Conservation (phyloP, 2,329 filamentous ascomycete genomes). For the Incumbomyces lentus region DNA sequence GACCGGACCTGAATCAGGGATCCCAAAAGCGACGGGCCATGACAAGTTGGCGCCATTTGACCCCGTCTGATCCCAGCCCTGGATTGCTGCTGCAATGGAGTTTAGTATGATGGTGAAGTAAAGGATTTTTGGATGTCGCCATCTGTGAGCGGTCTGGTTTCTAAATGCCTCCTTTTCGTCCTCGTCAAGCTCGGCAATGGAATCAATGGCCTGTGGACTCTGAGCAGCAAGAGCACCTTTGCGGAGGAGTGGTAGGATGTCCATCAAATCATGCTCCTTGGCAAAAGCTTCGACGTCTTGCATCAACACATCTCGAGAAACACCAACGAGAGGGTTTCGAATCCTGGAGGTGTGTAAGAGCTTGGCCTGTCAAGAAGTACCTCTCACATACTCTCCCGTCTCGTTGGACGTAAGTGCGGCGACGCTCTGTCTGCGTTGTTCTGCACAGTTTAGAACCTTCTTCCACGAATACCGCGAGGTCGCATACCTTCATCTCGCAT, state of each 20-base stretch:
- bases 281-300: conserved; percentile 32
- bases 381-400: conserved; percentile 23
- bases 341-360: conserved; percentile 10
- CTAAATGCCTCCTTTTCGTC: conserved; percentile 32
- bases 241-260: conserved; percentile 49
- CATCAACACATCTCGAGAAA: conserved; percentile 23
- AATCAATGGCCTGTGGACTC: conserved; percentile 53
- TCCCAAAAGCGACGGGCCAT: conserved; percentile 39
- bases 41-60: conserved; percentile 44
- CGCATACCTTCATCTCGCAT: too few relatives aligned
- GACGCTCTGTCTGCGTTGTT: conserved; percentile 19
- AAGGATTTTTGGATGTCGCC: conserved; percentile 37
- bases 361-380: conserved; percentile 3
- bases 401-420: conserved; percentile 23
- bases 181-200: conserved; percentile 50
- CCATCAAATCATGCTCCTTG: conserved; percentile 45
- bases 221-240: conserved; percentile 67
- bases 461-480: too few relatives aligned
- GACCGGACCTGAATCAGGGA: conserved; percentile 25
- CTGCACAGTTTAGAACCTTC: background rate
- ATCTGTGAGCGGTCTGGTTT: conserved; percentile 36
- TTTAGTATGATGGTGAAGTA: conserved; percentile 41
- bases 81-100: conserved; percentile 43
- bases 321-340: conserved; percentile 24
- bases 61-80: conserved; percentile 36